Conservation (phyloP, 108 stramenopile species). For the Licmophora abbreviata region DNA sequence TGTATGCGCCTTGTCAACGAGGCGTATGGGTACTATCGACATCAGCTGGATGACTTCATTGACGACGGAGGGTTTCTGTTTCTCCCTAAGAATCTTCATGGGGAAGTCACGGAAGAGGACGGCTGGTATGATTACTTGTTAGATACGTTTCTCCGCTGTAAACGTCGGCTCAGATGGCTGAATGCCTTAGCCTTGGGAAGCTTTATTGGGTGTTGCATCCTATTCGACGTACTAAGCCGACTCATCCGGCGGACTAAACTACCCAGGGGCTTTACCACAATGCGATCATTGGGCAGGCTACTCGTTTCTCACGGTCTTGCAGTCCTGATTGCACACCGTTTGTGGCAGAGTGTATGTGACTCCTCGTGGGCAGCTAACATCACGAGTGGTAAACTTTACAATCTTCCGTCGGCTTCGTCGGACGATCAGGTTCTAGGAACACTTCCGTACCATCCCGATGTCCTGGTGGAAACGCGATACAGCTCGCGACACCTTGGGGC, state of each 20-base stretch:
- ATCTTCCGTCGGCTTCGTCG: background rate
- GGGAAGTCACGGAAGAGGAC: slow-evolving; percentile 11
- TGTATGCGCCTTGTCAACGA: slow-evolving; percentile 28
- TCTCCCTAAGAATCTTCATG: slow-evolving; percentile 13
- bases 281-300: too few species aligned
- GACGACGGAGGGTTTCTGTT: slow-evolving; percentile 9
- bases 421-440: background rate
- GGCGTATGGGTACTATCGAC: slow-evolving; percentile 11
- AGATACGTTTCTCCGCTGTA: slow-evolving; percentile 1
- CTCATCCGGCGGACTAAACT: background rate
- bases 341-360: slow-evolving; percentile 14
- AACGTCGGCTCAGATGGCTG: slow-evolving; percentile 3
- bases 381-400: slow-evolving; percentile 5
- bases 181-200: background rate
- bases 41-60: slow-evolving; percentile 16
- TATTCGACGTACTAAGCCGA: slow-evolving; percentile 1
- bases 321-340: background rate
- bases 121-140: slow-evolving; percentile 14
- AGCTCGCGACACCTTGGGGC: slow-evolving; percentile 6
- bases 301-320: slow-evolving; percentile 6
- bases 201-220: background rate
- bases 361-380: slow-evolving; percentile 20
- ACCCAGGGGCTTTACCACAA: background rate
- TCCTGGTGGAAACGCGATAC: slow-evolving; percentile 22
- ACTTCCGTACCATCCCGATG: slow-evolving; percentile 14